Evolutionary conservation across 2,329 filamentous ascomycete genomes (phyloP), one percentile per base, ranked within the genome.

Genomic region (Lasiodiplodia gonubiensis): DNA sequence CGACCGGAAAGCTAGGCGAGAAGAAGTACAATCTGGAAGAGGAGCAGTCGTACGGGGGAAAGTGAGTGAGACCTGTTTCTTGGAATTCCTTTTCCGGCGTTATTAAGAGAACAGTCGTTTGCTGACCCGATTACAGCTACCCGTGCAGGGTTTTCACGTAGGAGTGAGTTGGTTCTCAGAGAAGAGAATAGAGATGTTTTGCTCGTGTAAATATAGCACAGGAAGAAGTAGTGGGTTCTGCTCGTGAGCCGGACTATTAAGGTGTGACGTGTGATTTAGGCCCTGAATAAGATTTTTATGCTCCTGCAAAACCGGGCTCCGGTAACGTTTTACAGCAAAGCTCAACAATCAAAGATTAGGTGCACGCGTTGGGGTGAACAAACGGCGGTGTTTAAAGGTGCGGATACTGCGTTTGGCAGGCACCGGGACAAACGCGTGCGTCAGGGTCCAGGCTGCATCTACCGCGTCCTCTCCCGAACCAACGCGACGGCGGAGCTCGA

Each of bases 21-120:
- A 88, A 90, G 76, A 89, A 93, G 79, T 88, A 90, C 80, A 89
- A 96, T 74, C 76, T 92, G 74, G 80, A 84, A 39, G 81, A 83
- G 74, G 89, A 94, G 76, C 86, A 90, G 75, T 86, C 90, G 68
- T 97, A 97, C 70, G 76, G 74, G 21, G 69, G 66, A 61, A 71
- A 73, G 80, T 83, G 75, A 71, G 81, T 79, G 27, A 51, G 8
- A 7, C 30, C 11, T 10, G 35, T 48, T 30, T 55, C 27, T 55
- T 68, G 7, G 21, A 3, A 14, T 6, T 60, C 4, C 16, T 12
- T 4, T 5, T 37, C 46, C 21, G 8, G 53, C 25, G 33, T 12
- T 3, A 16, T 37, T n/a, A 25, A 25, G 49, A 30, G 49, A 27
- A 12, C 14, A 21, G 14, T 35, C 18, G 39, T 46, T 27, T 69